Evolutionary conservation across 208 protist species (phyloP).

Genomic region (Crithidia expoeki): DNA sequence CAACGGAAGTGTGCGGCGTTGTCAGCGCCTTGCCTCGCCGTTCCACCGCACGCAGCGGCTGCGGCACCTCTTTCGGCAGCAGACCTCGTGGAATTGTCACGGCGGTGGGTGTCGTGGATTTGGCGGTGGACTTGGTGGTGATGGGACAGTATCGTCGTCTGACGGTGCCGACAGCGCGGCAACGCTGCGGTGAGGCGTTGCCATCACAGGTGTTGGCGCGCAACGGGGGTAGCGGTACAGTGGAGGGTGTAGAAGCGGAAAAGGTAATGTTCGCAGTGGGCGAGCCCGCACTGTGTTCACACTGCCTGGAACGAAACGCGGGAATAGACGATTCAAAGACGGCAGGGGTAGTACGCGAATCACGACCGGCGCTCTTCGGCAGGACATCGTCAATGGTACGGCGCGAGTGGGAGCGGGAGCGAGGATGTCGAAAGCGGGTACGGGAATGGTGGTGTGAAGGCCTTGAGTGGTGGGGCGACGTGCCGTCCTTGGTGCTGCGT

Average conservation of each 20-base stretch:
- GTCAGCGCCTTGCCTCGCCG: not conserved
- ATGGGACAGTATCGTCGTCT: not conserved
- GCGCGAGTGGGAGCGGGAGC: not conserved
- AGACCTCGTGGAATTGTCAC: constrained; percentile 18
- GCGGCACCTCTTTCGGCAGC: constrained; percentile 14
- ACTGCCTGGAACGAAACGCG: not conserved
- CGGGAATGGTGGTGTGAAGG: not conserved
- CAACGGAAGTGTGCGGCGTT: not conserved
- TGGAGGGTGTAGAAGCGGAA: not conserved
- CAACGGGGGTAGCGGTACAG: not conserved
- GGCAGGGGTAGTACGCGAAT: not conserved
- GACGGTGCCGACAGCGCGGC: not conserved
- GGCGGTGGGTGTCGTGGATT: not conserved
- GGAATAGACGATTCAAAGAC: not conserved
- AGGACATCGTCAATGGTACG: not conserved
- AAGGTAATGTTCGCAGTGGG: not conserved
- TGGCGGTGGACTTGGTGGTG: not conserved
- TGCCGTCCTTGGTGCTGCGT: not conserved
- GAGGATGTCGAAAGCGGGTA: not conserved
- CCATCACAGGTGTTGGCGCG: not conserved
- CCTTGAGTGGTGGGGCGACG: not conserved
- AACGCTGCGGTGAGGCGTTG: not conserved
- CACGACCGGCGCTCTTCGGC: not conserved
- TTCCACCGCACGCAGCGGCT: constrained; percentile 15
- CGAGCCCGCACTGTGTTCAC: not conserved